Evolutionary conservation across 805 yeast genomes (phyloP), one percentile per base, ranked within the genome.

Genomic region (Schwanniomyces polymorphus): DNA sequence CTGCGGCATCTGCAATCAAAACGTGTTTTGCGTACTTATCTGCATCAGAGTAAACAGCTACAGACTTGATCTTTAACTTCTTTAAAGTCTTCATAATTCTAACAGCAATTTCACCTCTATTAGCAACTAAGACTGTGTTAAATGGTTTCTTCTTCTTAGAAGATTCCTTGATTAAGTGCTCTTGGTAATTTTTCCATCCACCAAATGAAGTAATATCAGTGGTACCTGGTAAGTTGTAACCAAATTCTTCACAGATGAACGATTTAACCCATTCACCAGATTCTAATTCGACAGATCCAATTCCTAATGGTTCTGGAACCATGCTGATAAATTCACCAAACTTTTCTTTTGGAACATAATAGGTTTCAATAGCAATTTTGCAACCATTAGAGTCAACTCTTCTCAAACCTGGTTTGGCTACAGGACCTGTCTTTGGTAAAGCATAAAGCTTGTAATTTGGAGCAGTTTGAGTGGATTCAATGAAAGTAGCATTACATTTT

Each of bases 71-170:
- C 3, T 82, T 82, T 53, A 94, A 65, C 65, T 85, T 86, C 67
- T 88, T 88, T 62, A 92, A 75, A 16, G 99, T 91, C 63, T 81
- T 86, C 61, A 92, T 90, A 57, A 94, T 90, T 60, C 99, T 78
- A 27, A 91, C 97, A 2, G 99, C 97, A 59, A 92, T 92, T 70
- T 92, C 99, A 65, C 98, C 98, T 71, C 99, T 82, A 74, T 92
- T 92, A 35, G 98, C 98, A 45, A 92, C 94, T 46, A 92, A 77
- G n/a, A 92, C 97, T 9, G 86, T 79, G 17, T 83, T 75, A 69
- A 91, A 90, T 1, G 95, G 94, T 58, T 80, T 81, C 47, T 59
- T 60, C 38, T 41, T 51, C 51, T 53, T 54, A 14, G 56, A 50
- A 4, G 27, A 47, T 34, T 60, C 59, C 17, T 58, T 58, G 18